These are phyloP conservation scores for Herpotrichia juniperi DNA, from an alignment of 2,329 filamentous ascomycete species.

Conservation along the genomic window DNA sequence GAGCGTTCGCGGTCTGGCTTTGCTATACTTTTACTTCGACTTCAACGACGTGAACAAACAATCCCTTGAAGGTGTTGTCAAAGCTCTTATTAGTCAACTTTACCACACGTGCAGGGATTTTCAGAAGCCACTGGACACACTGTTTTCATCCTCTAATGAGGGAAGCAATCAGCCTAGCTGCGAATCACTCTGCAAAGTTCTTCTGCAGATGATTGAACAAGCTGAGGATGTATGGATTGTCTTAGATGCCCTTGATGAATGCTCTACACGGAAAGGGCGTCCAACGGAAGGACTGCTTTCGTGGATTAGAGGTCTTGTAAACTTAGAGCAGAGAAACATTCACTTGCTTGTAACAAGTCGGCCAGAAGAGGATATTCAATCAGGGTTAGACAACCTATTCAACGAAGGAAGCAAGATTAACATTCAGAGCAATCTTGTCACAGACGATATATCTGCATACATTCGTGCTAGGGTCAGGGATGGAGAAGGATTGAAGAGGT, in stretches of 20 bases:
- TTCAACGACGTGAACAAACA: constrained; percentile 31
- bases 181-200: no score
- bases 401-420: constrained; percentile 15
- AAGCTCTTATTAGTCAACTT: constrained; percentile 43
- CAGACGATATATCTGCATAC: constrained; percentile 33
- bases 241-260: constrained; percentile 40
- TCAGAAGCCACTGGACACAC: no score
- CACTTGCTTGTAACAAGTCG: constrained; percentile 36
- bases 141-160: no score
- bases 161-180: no score
- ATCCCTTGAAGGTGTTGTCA: constrained; percentile 29
- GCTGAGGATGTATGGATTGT: constrained; percentile 23
- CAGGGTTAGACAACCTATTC: constrained; percentile 17
- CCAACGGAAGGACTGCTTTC: constrained; percentile 24
- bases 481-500: constrained; percentile 28
- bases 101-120: constrained; percentile 18
- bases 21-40: background rate
- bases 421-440: constrained; percentile 30
- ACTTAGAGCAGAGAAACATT: constrained; percentile 26
- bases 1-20: no score
- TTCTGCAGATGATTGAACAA: constrained; percentile 31
- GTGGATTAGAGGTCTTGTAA: constrained; percentile 20
- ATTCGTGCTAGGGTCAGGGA: constrained; percentile 42
- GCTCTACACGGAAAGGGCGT: constrained; percentile 23
- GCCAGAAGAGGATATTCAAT: constrained; percentile 34